phyloP scores from a whole-genome alignment of 768 basidiomycete species.

The Mrakia blollopis region DNA sequence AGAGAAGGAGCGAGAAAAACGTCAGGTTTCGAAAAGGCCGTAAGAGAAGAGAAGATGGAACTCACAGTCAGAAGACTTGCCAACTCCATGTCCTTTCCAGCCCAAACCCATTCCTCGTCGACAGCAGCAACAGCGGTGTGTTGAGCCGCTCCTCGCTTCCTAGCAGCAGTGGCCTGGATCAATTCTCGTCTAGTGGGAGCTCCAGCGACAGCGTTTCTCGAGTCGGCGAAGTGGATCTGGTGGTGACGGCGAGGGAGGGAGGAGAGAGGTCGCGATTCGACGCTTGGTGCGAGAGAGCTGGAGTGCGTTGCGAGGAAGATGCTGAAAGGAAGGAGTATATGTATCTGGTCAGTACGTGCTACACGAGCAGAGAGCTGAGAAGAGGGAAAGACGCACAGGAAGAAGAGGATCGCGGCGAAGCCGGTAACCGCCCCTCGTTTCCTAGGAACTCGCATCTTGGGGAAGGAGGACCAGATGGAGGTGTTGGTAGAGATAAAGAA shows the following conservation, averaged over 20 bases:
- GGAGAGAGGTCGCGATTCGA: neutral
- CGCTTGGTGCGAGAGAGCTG: neutral
- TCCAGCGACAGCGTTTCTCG: neutral
- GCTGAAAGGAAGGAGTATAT: neutral
- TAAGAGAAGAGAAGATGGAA: neutral
- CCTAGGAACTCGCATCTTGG: neutral
- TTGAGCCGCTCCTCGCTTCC: neutral
- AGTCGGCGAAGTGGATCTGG: neutral
- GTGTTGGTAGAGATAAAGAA: neutral
- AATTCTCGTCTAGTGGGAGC: neutral
- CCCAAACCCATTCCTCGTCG: neutral
- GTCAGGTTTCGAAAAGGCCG: neutral
- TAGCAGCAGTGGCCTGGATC: neutral
- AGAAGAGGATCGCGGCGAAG: neutral
- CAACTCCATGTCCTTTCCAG: slow-evolving; percentile 21
- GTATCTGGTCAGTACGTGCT: neutral
- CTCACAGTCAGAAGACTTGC: slow-evolving; percentile 15
- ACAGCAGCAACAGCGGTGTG: neutral
- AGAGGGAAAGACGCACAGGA: slow-evolving; percentile 1
- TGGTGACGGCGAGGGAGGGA: neutral
- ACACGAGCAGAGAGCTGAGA: neutral
- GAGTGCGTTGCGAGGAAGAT: neutral
- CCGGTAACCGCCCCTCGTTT: neutral
- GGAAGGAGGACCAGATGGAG: neutral
- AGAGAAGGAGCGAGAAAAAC: slow-evolving; percentile 35